Conservation (phyloP, 2,329 filamentous ascomycete genomes). For the Paraconiothyrium brasiliense region DNA sequence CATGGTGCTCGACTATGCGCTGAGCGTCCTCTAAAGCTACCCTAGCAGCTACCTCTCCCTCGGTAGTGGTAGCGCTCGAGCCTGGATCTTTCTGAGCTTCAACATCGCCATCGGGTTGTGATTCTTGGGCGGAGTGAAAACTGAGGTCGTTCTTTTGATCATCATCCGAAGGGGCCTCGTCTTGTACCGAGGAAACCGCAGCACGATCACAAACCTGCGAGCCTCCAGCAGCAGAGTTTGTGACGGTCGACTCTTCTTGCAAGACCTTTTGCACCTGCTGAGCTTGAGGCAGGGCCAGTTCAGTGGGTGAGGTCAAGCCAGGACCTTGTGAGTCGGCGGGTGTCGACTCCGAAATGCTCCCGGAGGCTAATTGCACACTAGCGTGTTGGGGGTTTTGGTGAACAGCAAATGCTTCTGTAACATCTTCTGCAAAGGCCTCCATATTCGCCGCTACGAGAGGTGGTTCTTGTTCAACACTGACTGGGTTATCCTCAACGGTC, state of each 20-base stretch:
- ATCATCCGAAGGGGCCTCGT: conserved; percentile 30
- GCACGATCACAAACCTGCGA: not conserved
- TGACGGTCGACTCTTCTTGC: not conserved
- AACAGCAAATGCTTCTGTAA: not conserved
- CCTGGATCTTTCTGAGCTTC: conserved; percentile 8
- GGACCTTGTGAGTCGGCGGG: not conserved
- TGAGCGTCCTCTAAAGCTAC: not conserved
- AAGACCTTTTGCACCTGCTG: not conserved
- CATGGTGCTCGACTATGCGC: not conserved
- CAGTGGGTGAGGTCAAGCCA: not conserved
- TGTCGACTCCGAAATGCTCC: not conserved
- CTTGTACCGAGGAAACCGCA: not conserved
- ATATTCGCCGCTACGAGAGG: not conserved
- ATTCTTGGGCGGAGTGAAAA: conserved; percentile 35
- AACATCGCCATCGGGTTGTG: conserved; percentile 23
- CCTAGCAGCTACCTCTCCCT: not conserved
- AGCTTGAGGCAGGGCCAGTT: not conserved
- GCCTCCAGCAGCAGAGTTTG: not conserved
- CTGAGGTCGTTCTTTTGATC: conserved; percentile 36
- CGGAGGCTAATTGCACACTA: not conserved
- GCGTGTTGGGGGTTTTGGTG: not conserved
- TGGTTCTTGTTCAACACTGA: not conserved
- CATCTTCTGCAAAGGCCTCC: not conserved
- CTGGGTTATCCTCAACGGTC: not conserved
- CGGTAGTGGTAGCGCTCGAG: too few species aligned